phyloP scores from a whole-genome alignment of 192 early-diverging fungal species.

The Neocallimastix lanati region DNA sequence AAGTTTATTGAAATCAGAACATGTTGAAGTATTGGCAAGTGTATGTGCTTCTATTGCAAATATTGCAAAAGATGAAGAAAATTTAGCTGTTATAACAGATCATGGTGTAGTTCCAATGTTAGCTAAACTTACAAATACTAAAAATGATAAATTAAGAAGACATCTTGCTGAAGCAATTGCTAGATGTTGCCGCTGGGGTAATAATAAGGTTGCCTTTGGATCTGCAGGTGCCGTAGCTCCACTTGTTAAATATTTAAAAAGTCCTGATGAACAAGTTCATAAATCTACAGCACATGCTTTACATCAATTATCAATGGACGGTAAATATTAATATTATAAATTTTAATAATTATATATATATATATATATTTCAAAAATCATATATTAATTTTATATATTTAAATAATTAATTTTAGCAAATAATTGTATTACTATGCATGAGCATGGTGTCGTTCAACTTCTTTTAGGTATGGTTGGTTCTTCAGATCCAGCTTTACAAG shows the following conservation, averaged over 20 bases:
- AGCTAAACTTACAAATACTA: conserved; percentile 34
- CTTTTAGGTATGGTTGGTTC: conserved; percentile 44
- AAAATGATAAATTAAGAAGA: conserved; percentile 37
- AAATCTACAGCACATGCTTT: conserved; percentile 36
- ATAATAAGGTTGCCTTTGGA: conserved; percentile 44
- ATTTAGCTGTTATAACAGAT: conserved; percentile 50
- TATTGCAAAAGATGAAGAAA: conserved; percentile 50
- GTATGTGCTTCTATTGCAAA: conserved; percentile 48
- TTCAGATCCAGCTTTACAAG: conserved; percentile 29
- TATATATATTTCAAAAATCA: no score
- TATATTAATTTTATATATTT: no score
- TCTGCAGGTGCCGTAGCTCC: conserved; percentile 37
- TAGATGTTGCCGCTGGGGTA: conserved; percentile 42
- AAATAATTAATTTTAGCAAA: no score
- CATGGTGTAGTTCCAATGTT: conserved; percentile 50
- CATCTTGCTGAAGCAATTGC: conserved; percentile 44
- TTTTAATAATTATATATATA: no score
- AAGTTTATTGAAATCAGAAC: conserved; percentile 37
- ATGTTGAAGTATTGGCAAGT: conserved; percentile 33
- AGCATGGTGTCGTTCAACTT: conserved; percentile 44
- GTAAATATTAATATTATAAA: conserved; percentile 15
- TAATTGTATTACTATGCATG: conserved; percentile 52
- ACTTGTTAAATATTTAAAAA: conserved; percentile 40
- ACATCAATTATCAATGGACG: conserved; percentile 50
- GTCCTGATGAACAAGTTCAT: conserved; percentile 40